These are phyloP conservation scores for Candida montana DNA, from an alignment of 805 yeast species.

Conservation along the genomic window DNA sequence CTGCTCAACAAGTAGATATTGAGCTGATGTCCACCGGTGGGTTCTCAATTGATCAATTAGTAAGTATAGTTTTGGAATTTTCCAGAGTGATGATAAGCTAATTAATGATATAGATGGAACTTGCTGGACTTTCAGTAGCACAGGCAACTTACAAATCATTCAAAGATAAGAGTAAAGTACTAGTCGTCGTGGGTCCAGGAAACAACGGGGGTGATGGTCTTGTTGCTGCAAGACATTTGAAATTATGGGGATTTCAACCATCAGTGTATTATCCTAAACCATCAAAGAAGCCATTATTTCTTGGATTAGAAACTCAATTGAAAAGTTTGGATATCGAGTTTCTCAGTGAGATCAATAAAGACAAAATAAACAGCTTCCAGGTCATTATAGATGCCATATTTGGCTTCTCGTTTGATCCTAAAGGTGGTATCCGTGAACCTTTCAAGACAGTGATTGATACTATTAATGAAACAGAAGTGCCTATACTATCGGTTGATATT, in stretches of 20 bases:
- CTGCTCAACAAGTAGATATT: conserved; percentile 73
- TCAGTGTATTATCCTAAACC: conserved; percentile 74
- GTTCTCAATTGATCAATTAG: conserved; percentile 74
- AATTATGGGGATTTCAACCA: conserved; percentile 74
- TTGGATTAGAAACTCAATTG: conserved; percentile 61
- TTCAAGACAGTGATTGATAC: conserved; percentile 46
- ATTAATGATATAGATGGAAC: conserved; percentile 66
- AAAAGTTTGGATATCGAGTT: conserved; percentile 57
- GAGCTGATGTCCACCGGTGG: conserved; percentile 85
- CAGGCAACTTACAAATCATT: conserved; percentile 68
- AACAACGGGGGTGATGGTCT: conserved; percentile 96
- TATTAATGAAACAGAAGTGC: conserved; percentile 36
- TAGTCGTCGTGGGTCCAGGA: conserved; percentile 90
- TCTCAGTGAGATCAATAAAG: conserved; percentile 35
- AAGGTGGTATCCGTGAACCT: conserved; percentile 68
- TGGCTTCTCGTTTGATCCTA: conserved; percentile 87
- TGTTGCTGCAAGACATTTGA: conserved; percentile 90
- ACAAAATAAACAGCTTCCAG: conserved; percentile 22
- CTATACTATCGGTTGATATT: conserved; percentile 78
- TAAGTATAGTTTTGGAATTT: conserved; percentile 25
- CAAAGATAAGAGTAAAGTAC: conserved; percentile 47
- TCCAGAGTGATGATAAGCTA: too few species aligned
- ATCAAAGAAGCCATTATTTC: conserved; percentile 51
- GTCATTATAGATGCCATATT: conserved; percentile 75
- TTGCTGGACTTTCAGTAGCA: conserved; percentile 94